Conservation (phyloP, 2,329 filamentous ascomycete species). For the Fusarium paranaense region DNA sequence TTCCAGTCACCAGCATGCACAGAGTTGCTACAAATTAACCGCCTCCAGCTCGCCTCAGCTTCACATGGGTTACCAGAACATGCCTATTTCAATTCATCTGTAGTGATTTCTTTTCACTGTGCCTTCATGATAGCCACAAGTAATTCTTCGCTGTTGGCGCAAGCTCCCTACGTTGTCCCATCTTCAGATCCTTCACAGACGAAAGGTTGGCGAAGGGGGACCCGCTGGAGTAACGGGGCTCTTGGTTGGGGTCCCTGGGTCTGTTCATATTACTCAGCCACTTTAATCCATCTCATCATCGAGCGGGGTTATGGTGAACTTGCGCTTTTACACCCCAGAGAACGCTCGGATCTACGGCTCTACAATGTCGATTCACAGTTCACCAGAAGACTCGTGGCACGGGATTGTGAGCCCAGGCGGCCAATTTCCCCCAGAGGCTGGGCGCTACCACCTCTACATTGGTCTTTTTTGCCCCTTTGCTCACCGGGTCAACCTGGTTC, state of each 20-base stretch:
- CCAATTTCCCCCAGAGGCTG: constrained; percentile 67
- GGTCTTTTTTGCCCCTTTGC: constrained; percentile 74
- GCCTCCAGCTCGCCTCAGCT: neutral
- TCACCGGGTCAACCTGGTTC: constrained; percentile 78
- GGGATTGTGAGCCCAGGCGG: constrained; percentile 24
- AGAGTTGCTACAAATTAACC: neutral
- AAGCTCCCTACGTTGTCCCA: neutral
- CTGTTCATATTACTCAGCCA: neutral
- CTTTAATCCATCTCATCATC: neutral
- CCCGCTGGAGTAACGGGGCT: neutral
- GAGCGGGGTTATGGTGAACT: neutral
- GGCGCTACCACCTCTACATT: constrained; percentile 71
- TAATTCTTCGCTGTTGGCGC: neutral
- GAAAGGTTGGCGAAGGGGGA: neutral
- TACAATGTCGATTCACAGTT: constrained; percentile 31
- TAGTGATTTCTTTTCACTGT: neutral
- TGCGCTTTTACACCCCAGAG: neutral
- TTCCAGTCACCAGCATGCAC: too few species aligned
- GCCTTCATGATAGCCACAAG: neutral
- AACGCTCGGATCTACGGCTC: neutral
- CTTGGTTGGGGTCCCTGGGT: neutral
- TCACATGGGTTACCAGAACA: neutral
- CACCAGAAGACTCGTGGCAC: constrained; percentile 43
- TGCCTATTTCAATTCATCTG: neutral
- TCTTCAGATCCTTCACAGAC: neutral